phyloP scores from a whole-genome alignment of 2,329 filamentous ascomycete genomes.

The Chrysoporthe deuterocubensis region DNA sequence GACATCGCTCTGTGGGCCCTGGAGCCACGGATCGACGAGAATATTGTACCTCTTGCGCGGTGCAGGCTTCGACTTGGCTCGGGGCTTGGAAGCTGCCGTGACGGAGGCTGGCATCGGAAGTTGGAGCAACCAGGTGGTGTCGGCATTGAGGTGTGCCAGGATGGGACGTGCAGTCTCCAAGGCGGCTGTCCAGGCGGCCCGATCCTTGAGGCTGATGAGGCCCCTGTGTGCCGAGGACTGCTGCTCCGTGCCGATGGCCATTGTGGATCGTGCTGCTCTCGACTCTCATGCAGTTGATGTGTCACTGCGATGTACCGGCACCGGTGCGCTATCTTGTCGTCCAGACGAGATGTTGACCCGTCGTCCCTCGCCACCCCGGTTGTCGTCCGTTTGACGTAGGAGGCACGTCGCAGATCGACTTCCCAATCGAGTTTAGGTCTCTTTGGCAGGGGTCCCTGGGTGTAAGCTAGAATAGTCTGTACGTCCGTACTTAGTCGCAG shows the following conservation, averaged over 20 bases:
- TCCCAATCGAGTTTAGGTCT: not conserved
- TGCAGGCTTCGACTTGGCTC: constrained; percentile 33
- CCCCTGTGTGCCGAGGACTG: not conserved
- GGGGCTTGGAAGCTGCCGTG: not conserved
- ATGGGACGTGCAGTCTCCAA: constrained; percentile 41
- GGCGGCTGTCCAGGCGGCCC: constrained; percentile 29
- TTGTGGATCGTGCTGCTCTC: constrained; percentile 3
- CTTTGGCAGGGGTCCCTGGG: not conserved
- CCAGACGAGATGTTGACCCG: not conserved
- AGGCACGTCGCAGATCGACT: not conserved
- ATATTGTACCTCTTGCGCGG: constrained; percentile 65
- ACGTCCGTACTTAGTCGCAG: too few species aligned
- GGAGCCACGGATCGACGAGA: constrained; percentile 68
- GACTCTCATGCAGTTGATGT: not conserved
- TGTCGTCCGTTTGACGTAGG: not conserved
- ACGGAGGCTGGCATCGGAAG: constrained; percentile 56
- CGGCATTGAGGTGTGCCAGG: constrained; percentile 68
- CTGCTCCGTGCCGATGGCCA: constrained; percentile 10
- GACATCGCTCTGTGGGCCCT: constrained; percentile 65
- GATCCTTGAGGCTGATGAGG: constrained; percentile 23
- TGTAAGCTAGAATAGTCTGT: not conserved
- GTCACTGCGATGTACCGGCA: not conserved
- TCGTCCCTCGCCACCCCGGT: not conserved
- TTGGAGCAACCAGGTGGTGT: constrained; percentile 70
- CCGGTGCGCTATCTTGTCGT: not conserved